Evolutionary conservation across 2,329 filamentous ascomycete genomes (phyloP), one percentile per base, ranked within the genome.

Genomic region (Phyllosticta citriasiana): DNA sequence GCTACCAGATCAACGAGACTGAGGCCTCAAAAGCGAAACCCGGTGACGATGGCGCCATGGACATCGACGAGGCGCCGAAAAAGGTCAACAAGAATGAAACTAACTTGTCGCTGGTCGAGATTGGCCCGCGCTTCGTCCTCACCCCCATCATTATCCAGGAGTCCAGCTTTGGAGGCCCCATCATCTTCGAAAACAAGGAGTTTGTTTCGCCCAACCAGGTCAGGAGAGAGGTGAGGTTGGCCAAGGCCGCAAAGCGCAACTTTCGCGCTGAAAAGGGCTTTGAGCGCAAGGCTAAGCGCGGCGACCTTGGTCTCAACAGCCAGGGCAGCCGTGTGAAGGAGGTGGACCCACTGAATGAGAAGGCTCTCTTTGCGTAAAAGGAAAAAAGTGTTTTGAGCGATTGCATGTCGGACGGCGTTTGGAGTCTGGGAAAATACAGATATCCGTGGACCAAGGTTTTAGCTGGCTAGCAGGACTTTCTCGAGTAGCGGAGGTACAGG

Each of bases 151-250:
- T 97, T 62, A 96, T 97, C 66, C 86, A 96, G 68, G 94, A 99
- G 73, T 91, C 91, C 53, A 92, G 89, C 64, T 97, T 99, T 68
- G 93, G 93, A 59, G 94, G 94, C 0, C 93, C 94, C 2, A 91
- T 97, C 66, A 95, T 99, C 71, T 99, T 96, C 77, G 91, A 97
- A 80, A 97, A 97, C 79, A 94, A 91, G 81, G 88, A 96, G 74
- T 99, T 96, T 69, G 89, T 99, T 59, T 94, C 88, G 67, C 94
- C 94, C 9, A 99, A 99, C 83, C 90, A 97, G 77, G 85, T 97
- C 65, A 83, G 94, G 66, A 81, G 90, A 51, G 94, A 97, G 65
- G 75, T 96, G 67, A 82, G 90, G 67, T 80, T 84, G 75, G 80
- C 83, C 67, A 91, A 90, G 79, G 90, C 92, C 0, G 83, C 84